A percentile compares a stretch with the other conserved stretches of the same genome.
phyloP scores from a whole-genome alignment of 2,329 filamentous ascomycete genomes.

The Fusarium sulawesiense region DNA sequence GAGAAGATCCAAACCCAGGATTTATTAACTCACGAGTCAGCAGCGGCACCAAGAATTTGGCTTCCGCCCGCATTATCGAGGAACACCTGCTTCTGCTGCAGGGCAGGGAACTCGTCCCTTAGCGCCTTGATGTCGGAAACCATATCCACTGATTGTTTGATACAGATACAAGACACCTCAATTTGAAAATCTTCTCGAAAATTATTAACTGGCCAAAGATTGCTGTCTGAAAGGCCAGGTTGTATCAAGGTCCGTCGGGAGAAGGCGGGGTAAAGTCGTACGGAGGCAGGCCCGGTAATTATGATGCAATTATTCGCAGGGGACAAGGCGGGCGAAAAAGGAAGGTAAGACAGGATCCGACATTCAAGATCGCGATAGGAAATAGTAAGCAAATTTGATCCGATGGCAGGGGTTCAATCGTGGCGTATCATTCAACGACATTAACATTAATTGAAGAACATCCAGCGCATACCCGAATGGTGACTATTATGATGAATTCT shows the following conservation, averaged over 20 bases:
- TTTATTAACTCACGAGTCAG: slow-evolving; percentile 5
- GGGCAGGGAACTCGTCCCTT: slow-evolving; percentile 73
- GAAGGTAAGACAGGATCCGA: not conserved
- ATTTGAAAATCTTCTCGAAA: not conserved
- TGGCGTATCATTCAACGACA: not conserved
- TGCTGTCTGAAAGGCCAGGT: not conserved
- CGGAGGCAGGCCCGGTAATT: not conserved
- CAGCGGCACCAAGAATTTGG: slow-evolving; percentile 73
- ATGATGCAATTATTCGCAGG: slow-evolving; percentile 6
- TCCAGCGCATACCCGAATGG: not conserved
- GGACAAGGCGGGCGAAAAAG: not conserved
- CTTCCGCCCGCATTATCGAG: slow-evolving; percentile 84
- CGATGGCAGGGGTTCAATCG: not conserved
- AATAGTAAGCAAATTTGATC: not conserved
- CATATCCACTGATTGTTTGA: not conserved
- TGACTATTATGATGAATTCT: rapidly evolving
- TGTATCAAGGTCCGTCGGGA: not conserved
- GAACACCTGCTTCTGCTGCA: slow-evolving; percentile 74
- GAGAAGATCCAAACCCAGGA: slow-evolving; percentile 56
- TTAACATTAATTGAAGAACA: not conserved
- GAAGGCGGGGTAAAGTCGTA: slow-evolving; percentile 12
- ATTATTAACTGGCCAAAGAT: not conserved
- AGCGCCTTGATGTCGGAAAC: not conserved
- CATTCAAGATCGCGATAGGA: not conserved
- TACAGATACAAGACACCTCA: not conserved